Base-by-base conservation (phyloP, 2,329 filamentous ascomycete genomes). In the Pseudogymnoascus pannorum region DNA sequence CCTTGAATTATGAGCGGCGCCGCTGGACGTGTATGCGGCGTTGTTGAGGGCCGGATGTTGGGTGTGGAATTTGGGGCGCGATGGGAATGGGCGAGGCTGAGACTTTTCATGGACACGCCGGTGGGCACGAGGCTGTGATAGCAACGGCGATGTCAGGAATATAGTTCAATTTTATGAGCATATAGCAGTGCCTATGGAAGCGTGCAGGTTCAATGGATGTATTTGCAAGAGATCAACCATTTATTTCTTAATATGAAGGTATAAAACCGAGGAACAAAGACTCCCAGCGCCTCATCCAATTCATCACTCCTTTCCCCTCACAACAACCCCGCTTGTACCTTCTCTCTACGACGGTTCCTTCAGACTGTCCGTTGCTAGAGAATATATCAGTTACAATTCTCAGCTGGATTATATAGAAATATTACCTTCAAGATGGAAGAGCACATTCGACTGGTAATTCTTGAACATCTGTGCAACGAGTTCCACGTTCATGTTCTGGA, bases 381-480 rank as follows among this genome's bases (percentile, higher is more conserved):
- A 22, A 31, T 38, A 18, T 1, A 36, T 69, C 64, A 72, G 64
- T 35, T 63, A 22, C 24, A 33, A 51, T 66, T 54, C 62, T 61
- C 42, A 31, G 60, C 61, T 60, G 14, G 33, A 38, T 11, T 18
- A 3, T 57, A 24, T 18, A 14, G 3, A 12, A 7, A 3, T 16
- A n/a, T 16, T 79, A 95, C 94, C 94, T 86, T 97, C 94, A 5
- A 99, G 81, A 70, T 99, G 94, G 74, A 99, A 97, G 5, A 97
- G 78, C 12, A 97, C 93, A 69, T 97, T 99, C 9, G 92, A 96
- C 74, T 97, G 92, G 74, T 99, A 99, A 76, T 97, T 99, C 79
- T 97, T 97, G 81, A 97, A 99, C 94, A 99, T 99, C 73, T 97
- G 93, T 0, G 93, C 92, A 4, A 97, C 94, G 2, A 97, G 82